These are phyloP conservation scores for Nicotiana tomentosiformis DNA, from an alignment of 257 asterid genomes.

Conservation along the genomic window DNA sequence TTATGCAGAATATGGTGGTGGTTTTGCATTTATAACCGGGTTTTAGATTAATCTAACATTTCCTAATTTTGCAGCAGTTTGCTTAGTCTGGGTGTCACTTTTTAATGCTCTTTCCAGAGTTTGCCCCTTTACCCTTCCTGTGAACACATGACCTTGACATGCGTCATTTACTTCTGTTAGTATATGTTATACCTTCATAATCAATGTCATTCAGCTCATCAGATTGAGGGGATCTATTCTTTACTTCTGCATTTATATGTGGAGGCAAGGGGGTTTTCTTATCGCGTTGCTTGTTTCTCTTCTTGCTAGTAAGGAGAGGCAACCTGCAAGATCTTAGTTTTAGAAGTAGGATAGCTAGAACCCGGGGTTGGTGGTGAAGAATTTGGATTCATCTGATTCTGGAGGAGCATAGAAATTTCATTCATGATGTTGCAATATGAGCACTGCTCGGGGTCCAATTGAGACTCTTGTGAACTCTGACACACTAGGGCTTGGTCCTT, in stretches of 20 bases:
- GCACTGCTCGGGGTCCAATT: too few species aligned
- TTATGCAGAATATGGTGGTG: neutral
- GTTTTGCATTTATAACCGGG: neutral
- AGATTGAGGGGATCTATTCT: neutral
- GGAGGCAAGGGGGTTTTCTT: neutral
- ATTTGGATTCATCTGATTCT: neutral
- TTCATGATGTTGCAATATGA: neutral
- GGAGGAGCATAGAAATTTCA: neutral
- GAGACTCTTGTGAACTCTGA: too few species aligned
- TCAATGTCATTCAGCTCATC: neutral
- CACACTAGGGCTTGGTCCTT: too few species aligned
- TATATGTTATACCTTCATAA: neutral
- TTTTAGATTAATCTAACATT: neutral
- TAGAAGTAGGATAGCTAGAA: neutral
- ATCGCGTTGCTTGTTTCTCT: neutral
- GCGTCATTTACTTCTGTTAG: neutral
- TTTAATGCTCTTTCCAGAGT: neutral
- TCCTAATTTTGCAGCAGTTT: neutral
- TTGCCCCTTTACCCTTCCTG: neutral
- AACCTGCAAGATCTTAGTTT: neutral
- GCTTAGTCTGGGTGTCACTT: neutral
- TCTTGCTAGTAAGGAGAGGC: neutral
- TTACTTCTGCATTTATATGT: neutral
- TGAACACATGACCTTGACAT: neutral
- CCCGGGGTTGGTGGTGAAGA: neutral